phyloP scores from a whole-genome alignment of 352 stramenopile species.

The Phytophthora brassicae region DNA sequence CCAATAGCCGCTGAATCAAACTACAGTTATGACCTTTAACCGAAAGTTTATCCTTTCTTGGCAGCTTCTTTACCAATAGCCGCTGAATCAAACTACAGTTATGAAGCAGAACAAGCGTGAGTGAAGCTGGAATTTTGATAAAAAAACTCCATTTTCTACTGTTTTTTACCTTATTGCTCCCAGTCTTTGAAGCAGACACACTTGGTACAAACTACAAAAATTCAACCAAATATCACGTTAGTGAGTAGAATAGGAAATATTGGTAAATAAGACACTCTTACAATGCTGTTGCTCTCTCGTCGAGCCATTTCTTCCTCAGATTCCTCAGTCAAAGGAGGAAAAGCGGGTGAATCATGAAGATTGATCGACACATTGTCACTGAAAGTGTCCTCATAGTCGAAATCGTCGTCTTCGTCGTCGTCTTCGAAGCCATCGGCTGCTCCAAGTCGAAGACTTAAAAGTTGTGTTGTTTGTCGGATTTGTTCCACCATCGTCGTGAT shows the following conservation, averaged over 20 bases:
- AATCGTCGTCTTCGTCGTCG: constrained; percentile 52
- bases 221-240: constrained; percentile 1
- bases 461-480: constrained; percentile 67
- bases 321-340: constrained; percentile 53
- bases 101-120: background rate
- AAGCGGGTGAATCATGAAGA: constrained; percentile 12
- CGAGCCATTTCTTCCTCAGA: constrained; percentile 62
- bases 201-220: constrained; percentile 28
- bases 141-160: background rate
- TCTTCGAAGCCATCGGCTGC: constrained; percentile 38
- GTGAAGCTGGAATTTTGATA: background rate
- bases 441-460: constrained; percentile 48
- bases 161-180: constrained; percentile 15
- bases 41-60: constrained; percentile 5
- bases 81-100: constrained; percentile 19
- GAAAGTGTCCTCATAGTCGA: constrained; percentile 40
- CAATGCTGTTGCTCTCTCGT: constrained; percentile 58
- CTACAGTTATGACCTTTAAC: no score
- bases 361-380: constrained; percentile 15
- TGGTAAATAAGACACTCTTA: constrained; percentile 16
- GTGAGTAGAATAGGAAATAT: no score
- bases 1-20: constrained; percentile 4
- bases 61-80: constrained; percentile 2
- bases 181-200: constrained; percentile 5
- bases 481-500: constrained; percentile 73